Percentiles rank a stretch among this genome's conserved stretches.
phyloP scores from a whole-genome alignment of 1,284 basidiomycete genomes.

The Gymnopus androsaceus region DNA sequence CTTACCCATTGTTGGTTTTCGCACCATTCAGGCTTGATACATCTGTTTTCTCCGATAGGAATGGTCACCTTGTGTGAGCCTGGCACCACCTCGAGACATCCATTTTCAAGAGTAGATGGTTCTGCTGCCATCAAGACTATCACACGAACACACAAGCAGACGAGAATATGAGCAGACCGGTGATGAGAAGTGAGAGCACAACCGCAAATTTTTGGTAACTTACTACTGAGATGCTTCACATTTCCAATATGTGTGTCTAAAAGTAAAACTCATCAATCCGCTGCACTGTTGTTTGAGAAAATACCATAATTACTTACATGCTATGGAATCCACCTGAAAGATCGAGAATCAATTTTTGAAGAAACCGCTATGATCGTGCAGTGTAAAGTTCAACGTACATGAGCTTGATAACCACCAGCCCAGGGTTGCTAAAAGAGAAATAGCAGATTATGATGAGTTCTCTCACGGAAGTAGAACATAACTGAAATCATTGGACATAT shows the following conservation, averaged over 20 bases:
- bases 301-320: conserved; percentile 15
- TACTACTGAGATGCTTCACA: conserved; percentile 12
- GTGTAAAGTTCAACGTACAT: conserved; percentile 10
- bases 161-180: neutral
- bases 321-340: conserved; percentile 16
- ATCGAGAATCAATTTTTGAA: neutral
- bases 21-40: conserved; percentile 17
- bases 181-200: neutral
- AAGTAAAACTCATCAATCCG: neutral
- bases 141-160: too few relatives aligned
- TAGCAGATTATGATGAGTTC: neutral
- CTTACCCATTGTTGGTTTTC: conserved; percentile 19
- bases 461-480: neutral
- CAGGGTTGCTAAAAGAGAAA: conserved; percentile 13
- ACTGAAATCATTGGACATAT: neutral
- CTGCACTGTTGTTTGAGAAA: conserved; percentile 5
- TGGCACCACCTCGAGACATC: conserved; percentile 21
- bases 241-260: conserved; percentile 10
- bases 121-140: conserved; percentile 21
- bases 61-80: conserved; percentile 19
- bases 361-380: neutral
- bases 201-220: neutral
- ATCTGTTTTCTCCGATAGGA: conserved; percentile 18
- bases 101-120: conserved; percentile 19
- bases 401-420: conserved; percentile 21